Percentiles rank a stretch among this genome's conserved stretches.
Conservation (phyloP, 805 yeast genomes). For the Candida montana region DNA sequence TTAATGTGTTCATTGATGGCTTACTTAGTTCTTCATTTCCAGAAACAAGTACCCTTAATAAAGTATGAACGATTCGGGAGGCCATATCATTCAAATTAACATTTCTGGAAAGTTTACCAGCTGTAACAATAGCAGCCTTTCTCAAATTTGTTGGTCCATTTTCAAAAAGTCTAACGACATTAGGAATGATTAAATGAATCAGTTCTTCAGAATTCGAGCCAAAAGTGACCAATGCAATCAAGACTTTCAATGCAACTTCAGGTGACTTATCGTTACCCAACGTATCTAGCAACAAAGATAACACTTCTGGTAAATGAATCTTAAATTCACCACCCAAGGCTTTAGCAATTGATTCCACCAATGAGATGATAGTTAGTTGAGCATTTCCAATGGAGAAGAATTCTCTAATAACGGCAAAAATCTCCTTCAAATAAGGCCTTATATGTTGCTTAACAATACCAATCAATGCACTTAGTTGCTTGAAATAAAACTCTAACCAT, state of each 20-base stretch:
- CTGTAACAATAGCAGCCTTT: constrained; percentile 70
- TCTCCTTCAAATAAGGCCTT: constrained; percentile 70
- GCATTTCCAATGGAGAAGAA: constrained; percentile 59
- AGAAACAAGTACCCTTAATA: constrained; percentile 58
- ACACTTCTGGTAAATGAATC: constrained; percentile 67
- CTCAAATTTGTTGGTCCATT: constrained; percentile 53
- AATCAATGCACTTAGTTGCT: constrained; percentile 76
- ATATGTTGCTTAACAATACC: constrained; percentile 85
- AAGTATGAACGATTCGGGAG: constrained; percentile 82
- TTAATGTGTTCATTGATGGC: constrained; percentile 72
- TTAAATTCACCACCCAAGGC: constrained; percentile 93
- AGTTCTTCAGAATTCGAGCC: constrained; percentile 88
- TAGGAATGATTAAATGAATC: constrained; percentile 82
- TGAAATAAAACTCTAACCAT: constrained; percentile 81
- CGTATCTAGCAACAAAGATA: constrained; percentile 70
- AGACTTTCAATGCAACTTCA: constrained; percentile 64
- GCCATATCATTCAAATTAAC: constrained; percentile 82
- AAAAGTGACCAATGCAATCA: constrained; percentile 78
- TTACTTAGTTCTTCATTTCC: constrained; percentile 54
- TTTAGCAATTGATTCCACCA: constrained; percentile 77
- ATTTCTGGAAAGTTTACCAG: constrained; percentile 73
- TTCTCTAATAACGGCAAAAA: constrained; percentile 70
- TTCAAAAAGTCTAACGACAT: constrained; percentile 76
- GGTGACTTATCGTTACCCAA: constrained; percentile 67
- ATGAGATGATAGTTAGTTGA: constrained; percentile 72